Percentiles rank a stretch among this genome's conserved stretches.
Evolutionary conservation across 2,329 filamentous ascomycete genomes (phyloP).

Genomic region (Neodidymelliopsis sp.): DNA sequence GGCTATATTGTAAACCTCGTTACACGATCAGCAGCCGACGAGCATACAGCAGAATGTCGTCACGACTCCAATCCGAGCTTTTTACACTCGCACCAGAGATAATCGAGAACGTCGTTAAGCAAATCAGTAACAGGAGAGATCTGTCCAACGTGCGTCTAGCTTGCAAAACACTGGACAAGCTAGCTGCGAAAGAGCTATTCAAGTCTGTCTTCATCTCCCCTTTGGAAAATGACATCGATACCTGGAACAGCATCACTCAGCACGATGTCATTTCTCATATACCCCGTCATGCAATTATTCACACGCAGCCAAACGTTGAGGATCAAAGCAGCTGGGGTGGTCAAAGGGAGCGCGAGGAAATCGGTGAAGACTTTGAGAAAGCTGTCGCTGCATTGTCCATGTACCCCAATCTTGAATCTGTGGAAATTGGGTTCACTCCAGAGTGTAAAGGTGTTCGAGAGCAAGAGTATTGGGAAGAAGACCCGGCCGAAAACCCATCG

Average conservation of each 20-base stretch:
- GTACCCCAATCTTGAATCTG: constrained; percentile 1
- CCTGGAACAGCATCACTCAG: constrained; percentile 13
- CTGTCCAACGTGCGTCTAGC: neutral
- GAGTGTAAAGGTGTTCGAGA: neutral
- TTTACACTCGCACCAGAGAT: neutral
- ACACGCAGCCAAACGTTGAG: constrained; percentile 1
- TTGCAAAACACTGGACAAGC: neutral
- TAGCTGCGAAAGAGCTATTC: constrained; percentile 1
- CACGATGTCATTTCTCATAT: constrained; percentile 6
- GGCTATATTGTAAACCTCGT: no score
- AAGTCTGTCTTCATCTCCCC: neutral
- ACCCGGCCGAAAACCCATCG: neutral
- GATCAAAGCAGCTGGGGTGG: neutral
- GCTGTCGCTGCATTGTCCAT: neutral
- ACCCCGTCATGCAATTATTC: constrained; percentile 13
- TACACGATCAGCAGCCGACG: no score
- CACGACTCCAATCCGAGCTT: neutral
- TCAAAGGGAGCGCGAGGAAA: neutral
- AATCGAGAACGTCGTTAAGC: neutral
- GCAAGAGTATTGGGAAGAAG: neutral
- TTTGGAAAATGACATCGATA: constrained; percentile 22
- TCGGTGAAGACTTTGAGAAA: neutral
- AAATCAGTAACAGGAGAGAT: neutral
- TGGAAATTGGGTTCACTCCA: neutral
- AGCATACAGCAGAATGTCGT: neutral